Evolutionary conservation across 2,329 filamentous ascomycete genomes (phyloP), one percentile per base, ranked within the genome.

Genomic region (Fusarium hostae): DNA sequence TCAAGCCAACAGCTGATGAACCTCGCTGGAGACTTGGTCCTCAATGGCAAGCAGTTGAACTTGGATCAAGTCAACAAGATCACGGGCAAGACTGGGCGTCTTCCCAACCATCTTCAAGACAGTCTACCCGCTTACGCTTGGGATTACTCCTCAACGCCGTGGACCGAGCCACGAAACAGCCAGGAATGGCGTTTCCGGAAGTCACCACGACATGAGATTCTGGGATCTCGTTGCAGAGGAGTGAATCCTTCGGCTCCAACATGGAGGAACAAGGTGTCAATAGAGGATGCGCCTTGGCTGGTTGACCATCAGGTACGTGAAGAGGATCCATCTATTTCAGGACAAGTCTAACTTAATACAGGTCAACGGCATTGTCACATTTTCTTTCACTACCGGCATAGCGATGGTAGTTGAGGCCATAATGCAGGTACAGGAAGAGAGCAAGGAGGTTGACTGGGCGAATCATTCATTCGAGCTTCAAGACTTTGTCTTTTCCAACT

Each of bases 401-500:
- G 72, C 72, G 32, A 75, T 75, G 72, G 72, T 75, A 16, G 62
- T 75, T 11, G 72, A 75, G 57, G 72, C 72, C 1, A 63, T 75
- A 64, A 75, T 75, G 72, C 72, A 75, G n/a, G 43, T 75, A 11
- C 56, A 75, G 26, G 72, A 75, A 43, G 72, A 75, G 59, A 55
- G 5, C 20, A 73, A 67, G n/a, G 67, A 72, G 47, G n/a, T 68
- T 58, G 54, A 74, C 30, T 75, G 72, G 72, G 12, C 59, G 28
- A 67, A 55, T 9, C 63, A 56, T 60, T 72, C 68, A 12, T 72
- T 75, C 18, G 70, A 75, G 40, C 62, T 75, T 22, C 59, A 75
- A 58, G 72, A 75, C 34, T 75, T 75, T 59, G 59, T 75, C 57
- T 75, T 75, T 51, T 75, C 72, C 8, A 75, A 75, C 50, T 75